These are phyloP conservation scores for Esteya vermicola DNA, from an alignment of 2,329 filamentous ascomycete species.

Conservation along the genomic window DNA sequence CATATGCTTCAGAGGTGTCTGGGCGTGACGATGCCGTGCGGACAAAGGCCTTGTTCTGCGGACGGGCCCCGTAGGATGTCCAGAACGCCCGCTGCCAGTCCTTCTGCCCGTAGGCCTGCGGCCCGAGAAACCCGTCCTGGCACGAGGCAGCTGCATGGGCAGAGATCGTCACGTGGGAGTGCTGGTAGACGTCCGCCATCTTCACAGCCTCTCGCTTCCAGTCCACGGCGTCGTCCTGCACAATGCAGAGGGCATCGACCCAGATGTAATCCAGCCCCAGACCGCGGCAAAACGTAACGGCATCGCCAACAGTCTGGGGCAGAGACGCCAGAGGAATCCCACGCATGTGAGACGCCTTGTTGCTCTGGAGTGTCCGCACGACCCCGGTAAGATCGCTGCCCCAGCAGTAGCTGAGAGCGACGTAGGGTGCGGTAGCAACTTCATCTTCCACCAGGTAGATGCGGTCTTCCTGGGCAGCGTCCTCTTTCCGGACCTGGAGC, in stretches of 20 bases:
- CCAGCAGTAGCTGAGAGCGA: too few species aligned
- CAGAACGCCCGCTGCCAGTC: constrained; percentile 1
- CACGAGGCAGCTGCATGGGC: constrained; percentile 2
- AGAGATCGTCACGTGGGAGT: constrained; percentile 3
- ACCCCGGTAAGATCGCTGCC: too few species aligned
- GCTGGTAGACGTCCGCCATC: constrained; percentile 6
- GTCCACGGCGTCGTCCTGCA: constrained; percentile 2
- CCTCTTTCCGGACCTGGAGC: too few species aligned
- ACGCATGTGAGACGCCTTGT: too few species aligned
- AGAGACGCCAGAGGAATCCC: too few species aligned
- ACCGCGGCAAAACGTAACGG: neutral
- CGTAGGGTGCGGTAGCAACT: too few species aligned
- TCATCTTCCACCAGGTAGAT: too few species aligned
- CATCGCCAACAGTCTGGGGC: neutral
- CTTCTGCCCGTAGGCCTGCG: constrained; percentile 1
- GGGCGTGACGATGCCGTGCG: too few species aligned
- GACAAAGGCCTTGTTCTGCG: too few species aligned
- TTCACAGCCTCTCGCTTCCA: constrained; percentile 2
- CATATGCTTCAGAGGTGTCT: too few species aligned
- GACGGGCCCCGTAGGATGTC: neutral
- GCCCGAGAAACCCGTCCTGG: constrained; percentile 3
- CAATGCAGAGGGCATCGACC: constrained; percentile 19
- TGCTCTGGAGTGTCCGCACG: too few species aligned
- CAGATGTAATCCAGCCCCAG: neutral
- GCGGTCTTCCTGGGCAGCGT: too few species aligned